Conservation (phyloP, 169 alveolate species). For the Plasmodium gaboni region DNA sequence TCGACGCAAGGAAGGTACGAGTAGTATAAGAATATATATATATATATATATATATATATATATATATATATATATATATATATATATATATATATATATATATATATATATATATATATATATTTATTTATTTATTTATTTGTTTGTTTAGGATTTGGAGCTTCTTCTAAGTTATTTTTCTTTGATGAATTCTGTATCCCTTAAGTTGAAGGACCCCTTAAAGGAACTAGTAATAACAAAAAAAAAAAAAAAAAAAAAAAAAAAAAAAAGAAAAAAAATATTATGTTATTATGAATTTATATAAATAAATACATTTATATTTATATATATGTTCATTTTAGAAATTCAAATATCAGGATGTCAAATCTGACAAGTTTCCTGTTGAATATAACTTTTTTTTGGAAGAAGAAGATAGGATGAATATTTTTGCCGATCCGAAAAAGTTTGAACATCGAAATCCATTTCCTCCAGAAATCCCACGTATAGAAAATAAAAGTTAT, state of each 20-base stretch:
- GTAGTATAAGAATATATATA: neutral
- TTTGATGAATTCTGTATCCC: constrained; percentile 71
- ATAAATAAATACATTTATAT: neutral
- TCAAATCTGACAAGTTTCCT: constrained; percentile 9
- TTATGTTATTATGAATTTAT: neutral
- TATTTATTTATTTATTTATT: neutral
- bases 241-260: constrained; percentile 1
- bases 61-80: neutral
- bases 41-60: neutral
- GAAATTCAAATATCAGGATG: constrained; percentile 33
- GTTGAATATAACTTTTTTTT: constrained; percentile 55
- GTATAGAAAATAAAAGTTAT: constrained; percentile 32
- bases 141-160: constrained; percentile 28
- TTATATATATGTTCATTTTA: neutral
- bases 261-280: too few species aligned
- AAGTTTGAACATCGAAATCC: constrained; percentile 22
- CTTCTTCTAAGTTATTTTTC: constrained; percentile 57
- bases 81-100: neutral
- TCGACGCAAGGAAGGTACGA: constrained; percentile 55
- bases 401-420: constrained; percentile 72
- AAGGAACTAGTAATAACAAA: constrained; percentile 48
- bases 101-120: neutral
- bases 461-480: constrained; percentile 3
- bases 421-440: constrained; percentile 33
- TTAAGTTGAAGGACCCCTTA: constrained; percentile 52